Base-by-base conservation (phyloP, 1,139 yeast species). In the Suhomyces terraborum region DNA sequence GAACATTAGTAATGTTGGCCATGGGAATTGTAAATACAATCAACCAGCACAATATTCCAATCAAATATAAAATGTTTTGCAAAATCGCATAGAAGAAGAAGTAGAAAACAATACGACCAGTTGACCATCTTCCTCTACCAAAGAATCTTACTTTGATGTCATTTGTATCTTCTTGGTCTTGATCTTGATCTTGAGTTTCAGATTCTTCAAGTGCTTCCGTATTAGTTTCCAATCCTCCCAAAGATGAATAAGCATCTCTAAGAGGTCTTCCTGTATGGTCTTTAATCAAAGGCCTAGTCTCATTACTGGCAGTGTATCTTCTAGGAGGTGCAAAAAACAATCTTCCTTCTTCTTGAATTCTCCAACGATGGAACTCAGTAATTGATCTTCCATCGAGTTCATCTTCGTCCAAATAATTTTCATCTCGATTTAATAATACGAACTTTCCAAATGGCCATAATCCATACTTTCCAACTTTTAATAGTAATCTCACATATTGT, bases 81-180 rank as follows among this genome's bases (percentile, higher is more conserved):
- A 91, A 59, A 5, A 87, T 51, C 3, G 77, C 53, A 56, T 91
- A 89, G 58, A 82, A 91, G 54, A 79, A 78, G 4, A 82, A n/a
- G 57, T 82, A 93, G 57, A 89, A 93, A 12, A 83, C 60, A 32
- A 91, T 74, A 50, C 98, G 76, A 1, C 96, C 96, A 28, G 83
- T 60, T 16, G 85, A 82, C 98, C 98, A 93, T 50, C 81, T 72
- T 21, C 98, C 98, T 61, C 98, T 77, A 23, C 98, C 98, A 61
- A 93, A 93, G 40, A 81, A 73, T 46, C 98, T 67, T 24, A 73
- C 67, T 50, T 80, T 80, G 33, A 72, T 65, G 46, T 72, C 75
- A 35, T 50, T 48, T 9, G 39, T 44, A 3, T 66, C 73, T 29
- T 41, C 44, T 6, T 25, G 32, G 10, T 17, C 24, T 6, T 24